phyloP scores from a whole-genome alignment of 2,329 filamentous ascomycete genomes.

The Penicillium sp. region DNA sequence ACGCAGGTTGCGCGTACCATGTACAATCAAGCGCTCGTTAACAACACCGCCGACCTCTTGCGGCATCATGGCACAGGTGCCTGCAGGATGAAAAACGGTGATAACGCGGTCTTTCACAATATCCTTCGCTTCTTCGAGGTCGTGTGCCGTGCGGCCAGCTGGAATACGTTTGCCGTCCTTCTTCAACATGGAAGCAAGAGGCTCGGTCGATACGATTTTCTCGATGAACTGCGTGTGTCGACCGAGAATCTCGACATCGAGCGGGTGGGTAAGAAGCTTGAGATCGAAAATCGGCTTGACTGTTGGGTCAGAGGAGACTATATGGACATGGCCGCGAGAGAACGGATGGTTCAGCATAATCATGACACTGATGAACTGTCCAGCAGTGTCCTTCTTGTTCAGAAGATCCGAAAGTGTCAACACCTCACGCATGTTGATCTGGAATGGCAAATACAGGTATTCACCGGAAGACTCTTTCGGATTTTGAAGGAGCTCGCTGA shows the following conservation, averaged over 20 bases:
- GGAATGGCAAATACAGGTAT: constrained; percentile 10
- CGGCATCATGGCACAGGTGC: constrained; percentile 32
- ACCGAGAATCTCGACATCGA: constrained; percentile 9
- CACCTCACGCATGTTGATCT: constrained; percentile 6
- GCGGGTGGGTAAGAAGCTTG: background rate
- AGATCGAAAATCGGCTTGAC: constrained; percentile 2
- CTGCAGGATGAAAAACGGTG: constrained; percentile 37
- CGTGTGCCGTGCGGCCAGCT: constrained; percentile 4
- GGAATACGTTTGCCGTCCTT: constrained; percentile 1
- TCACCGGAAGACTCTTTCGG: constrained; percentile 9
- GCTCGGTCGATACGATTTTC: constrained; percentile 4
- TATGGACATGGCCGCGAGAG: constrained; percentile 13
- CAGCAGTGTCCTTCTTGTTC: background rate
- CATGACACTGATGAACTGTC: constrained; percentile 12
- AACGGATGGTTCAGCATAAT: constrained; percentile 11
- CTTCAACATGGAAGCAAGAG: constrained; percentile 13
- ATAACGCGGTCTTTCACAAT: constrained; percentile 46
- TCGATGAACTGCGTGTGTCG: constrained; percentile 11
- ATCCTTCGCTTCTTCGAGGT: constrained; percentile 15
- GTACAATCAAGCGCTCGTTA: constrained; percentile 24
- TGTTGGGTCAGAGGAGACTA: background rate
- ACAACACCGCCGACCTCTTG: constrained; percentile 29
- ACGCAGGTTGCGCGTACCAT: constrained; percentile 40
- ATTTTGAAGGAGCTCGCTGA: background rate
- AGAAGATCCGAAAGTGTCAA: constrained; percentile 1